Conservation (phyloP, 2,329 filamentous ascomycete genomes). For the Penicillium griseofulvum region DNA sequence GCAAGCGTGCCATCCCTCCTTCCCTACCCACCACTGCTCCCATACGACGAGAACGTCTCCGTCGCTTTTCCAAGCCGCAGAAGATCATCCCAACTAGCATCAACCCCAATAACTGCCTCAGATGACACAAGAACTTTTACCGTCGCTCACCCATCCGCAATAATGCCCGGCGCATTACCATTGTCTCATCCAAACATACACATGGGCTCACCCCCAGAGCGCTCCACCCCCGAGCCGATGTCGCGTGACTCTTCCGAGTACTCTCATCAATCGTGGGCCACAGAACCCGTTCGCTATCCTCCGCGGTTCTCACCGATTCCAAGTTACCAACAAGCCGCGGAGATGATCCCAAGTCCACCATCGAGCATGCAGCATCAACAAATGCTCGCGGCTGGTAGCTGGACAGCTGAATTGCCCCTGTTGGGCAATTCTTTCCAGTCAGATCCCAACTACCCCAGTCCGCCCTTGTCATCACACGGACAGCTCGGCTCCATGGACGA, state of each 20-base stretch:
- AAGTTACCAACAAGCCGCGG: conserved; percentile 14
- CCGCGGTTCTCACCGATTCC: conserved; percentile 26
- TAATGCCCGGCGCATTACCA: conserved; percentile 35
- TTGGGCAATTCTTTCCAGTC: conserved; percentile 16
- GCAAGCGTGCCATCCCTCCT: conserved; percentile 28
- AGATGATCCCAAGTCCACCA: conserved; percentile 5
- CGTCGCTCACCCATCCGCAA: conserved; percentile 32
- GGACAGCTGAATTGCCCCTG: conserved; percentile 17
- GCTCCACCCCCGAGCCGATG: conserved; percentile 29
- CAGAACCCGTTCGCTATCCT: conserved; percentile 35
- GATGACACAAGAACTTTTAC: conserved; percentile 6
- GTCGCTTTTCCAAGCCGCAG: conserved; percentile 28
- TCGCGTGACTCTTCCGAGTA: conserved; percentile 34
- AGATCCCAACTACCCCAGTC: conserved; percentile 19
- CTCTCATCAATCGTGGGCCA: conserved; percentile 38
- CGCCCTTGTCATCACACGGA: conserved; percentile 5
- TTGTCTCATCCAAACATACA: conserved; percentile 16
- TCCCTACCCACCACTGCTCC: conserved; percentile 26
- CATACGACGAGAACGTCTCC: conserved; percentile 36
- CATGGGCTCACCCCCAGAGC: conserved; percentile 30
- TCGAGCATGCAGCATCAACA: conserved; percentile 18
- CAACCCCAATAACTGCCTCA: conserved; percentile 13
- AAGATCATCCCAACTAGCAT: conserved; percentile 7
- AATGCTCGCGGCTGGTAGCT: conserved; percentile 18
- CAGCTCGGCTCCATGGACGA: conserved; percentile 24